Evolutionary conservation across 352 stramenopile genomes (phyloP), one percentile per base, ranked within the genome.

Genomic region (Phytophthora pisi): DNA sequence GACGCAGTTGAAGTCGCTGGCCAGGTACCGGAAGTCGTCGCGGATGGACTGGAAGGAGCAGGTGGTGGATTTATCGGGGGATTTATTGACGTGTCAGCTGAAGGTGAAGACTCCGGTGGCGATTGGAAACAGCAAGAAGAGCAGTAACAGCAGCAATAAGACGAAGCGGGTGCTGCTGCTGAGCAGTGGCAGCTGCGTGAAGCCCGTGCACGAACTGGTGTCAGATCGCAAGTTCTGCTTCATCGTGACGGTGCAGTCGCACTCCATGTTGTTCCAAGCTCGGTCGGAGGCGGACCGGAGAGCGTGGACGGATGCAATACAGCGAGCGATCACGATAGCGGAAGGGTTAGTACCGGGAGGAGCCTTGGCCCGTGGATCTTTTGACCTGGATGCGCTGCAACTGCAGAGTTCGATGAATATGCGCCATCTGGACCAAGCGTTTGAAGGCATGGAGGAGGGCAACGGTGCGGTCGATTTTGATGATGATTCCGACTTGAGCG

Each of bases 201-300:
- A 92, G 50, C 70, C 66, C 6, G 77, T 93, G 18, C 84, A 91
- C 18, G 83, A 93, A 36, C 60, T 89, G 28, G 78, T 89, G 0
- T 75, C 78, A 1, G 81, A 89, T 20, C 79, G 81, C 26, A 83
- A 78, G 31, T 88, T 77, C 26, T 93, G 84, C 50, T 95, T 95
- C 49, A 58, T 90, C 7, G 77, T 95, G 7, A 81, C 76, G 0
- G 77, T 83, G n/a, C 77, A 81, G 50, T 55, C 84, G 13, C 79
- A 88, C 51, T 79, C 75, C 9, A 87, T 91, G 70, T 45, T 93
- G 7, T 90, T 93, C 43, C 83, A 95, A 57, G 84, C 86, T 4
- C 58, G 64, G 0, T 86, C 71, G 0, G 73, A 84, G 28, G 57
- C 73, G 9, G 84, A 95, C 55, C 55, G 82, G 43, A 47, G 75